Evolutionary conservation across 192 early-diverging fungal genomes (phyloP).

Genomic region (Gigaspora rosea): DNA sequence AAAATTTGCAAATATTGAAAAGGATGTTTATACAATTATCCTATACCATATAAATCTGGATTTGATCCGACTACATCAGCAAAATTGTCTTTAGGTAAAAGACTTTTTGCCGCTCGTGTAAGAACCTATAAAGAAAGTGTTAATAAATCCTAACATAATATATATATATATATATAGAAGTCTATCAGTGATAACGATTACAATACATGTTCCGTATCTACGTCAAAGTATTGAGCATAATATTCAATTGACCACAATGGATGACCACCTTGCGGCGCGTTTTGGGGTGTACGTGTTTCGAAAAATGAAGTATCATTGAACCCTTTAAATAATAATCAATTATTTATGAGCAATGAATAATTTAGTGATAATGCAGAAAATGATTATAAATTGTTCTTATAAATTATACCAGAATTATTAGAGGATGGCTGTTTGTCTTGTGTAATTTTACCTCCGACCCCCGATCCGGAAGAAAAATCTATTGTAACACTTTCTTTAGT

Average conservation of each 20-base stretch:
- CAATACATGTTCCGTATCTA: slow-evolving; percentile 81
- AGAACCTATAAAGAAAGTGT: slow-evolving; percentile 56
- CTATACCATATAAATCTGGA: slow-evolving; percentile 90
- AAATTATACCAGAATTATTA: slow-evolving; percentile 13
- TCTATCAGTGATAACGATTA: neutral
- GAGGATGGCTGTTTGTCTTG: slow-evolving; percentile 19
- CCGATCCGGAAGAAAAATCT: slow-evolving; percentile 33
- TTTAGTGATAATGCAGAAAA: neutral
- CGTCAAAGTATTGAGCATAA: slow-evolving; percentile 90
- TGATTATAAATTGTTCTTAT: neutral
- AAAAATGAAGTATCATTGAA: slow-evolving; percentile 34
- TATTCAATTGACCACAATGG: slow-evolving; percentile 90
- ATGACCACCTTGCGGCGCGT: slow-evolving; percentile 33
- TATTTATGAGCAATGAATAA: neutral
- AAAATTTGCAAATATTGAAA: slow-evolving; percentile 18
- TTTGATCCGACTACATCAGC: slow-evolving; percentile 76
- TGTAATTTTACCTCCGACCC: slow-evolving; percentile 32
- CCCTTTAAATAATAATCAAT: slow-evolving; percentile 3
- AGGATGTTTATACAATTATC: slow-evolving; percentile 11
- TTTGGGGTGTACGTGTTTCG: slow-evolving; percentile 33
- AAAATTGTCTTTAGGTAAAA: slow-evolving; percentile 79
- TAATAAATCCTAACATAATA: neutral
- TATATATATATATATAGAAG: neutral
- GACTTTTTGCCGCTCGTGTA: slow-evolving; percentile 66
- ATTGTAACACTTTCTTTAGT: no score